Percentiles rank a stretch among this genome's conserved stretches.
phyloP scores from a whole-genome alignment of 2,329 filamentous ascomycete species.

The Clarireedia hainanense region DNA sequence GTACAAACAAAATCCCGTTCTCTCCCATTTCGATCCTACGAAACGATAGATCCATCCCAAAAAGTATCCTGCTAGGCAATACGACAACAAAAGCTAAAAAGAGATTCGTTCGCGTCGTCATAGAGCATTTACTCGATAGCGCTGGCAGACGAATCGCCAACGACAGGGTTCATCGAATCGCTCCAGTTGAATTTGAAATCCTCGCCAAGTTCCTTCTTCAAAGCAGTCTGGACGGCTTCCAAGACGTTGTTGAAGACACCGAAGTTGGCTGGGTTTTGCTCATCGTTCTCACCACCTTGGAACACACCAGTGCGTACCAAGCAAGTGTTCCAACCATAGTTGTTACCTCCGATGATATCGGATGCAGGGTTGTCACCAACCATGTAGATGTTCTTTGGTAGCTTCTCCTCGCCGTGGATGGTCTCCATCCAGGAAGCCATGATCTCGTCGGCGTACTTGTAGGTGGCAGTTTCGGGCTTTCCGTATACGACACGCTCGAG shows the following conservation, averaged over 20 bases:
- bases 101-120: slow-evolving; percentile 1
- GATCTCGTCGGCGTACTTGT: slow-evolving; percentile 71
- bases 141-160: slow-evolving; percentile 43
- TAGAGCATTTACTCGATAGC: slow-evolving; percentile 42
- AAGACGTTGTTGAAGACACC: slow-evolving; percentile 68
- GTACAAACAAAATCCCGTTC: neutral
- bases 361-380: slow-evolving; percentile 67
- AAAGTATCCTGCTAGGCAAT: neutral
- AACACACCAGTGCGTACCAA: slow-evolving; percentile 65
- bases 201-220: slow-evolving; percentile 62
- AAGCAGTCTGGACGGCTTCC: slow-evolving; percentile 59
- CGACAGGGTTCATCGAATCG: slow-evolving; percentile 61
- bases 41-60: neutral
- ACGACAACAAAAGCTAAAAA: neutral
- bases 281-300: slow-evolving; percentile 61
- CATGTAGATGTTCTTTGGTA: slow-evolving; percentile 61
- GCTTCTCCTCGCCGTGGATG: slow-evolving; percentile 54
- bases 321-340: slow-evolving; percentile 77
- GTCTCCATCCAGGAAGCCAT: slow-evolving; percentile 67
- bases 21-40: neutral
- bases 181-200: slow-evolving; percentile 70
- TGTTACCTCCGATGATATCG: slow-evolving; percentile 70
- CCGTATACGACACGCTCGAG: slow-evolving; percentile 71
- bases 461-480: slow-evolving; percentile 68
- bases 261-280: slow-evolving; percentile 69